Percentiles rank a stretch among this genome's conserved stretches.
phyloP scores from a whole-genome alignment of 345 rosid species.

The Diplotaxis tenuifolia region DNA sequence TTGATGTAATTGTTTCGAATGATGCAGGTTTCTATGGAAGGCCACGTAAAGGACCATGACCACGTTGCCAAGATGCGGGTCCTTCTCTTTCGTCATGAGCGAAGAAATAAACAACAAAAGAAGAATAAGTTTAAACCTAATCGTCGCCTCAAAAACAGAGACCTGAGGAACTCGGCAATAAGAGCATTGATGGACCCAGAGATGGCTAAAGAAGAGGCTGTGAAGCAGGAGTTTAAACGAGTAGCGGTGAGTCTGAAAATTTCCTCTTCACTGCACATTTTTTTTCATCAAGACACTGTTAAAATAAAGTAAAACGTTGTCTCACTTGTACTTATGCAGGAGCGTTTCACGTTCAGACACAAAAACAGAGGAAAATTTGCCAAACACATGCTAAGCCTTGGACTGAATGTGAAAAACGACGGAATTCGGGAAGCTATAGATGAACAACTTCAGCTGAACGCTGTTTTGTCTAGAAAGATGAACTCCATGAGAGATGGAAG shows the following conservation, averaged over 20 bases:
- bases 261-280: neutral
- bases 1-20: neutral
- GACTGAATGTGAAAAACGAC: conserved; percentile 69
- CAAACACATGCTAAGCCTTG: conserved; percentile 63
- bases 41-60: conserved; percentile 50
- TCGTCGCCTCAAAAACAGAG: conserved; percentile 77
- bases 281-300: neutral
- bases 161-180: conserved; percentile 46
- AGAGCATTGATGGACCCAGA: conserved; percentile 72
- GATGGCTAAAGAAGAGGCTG: conserved; percentile 72
- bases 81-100: conserved; percentile 86
- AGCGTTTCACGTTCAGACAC: conserved; percentile 73
- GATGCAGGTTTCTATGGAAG: conserved; percentile 73
- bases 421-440: conserved; percentile 75
- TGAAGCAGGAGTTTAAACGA: conserved; percentile 69
- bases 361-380: conserved; percentile 91
- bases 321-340: conserved; percentile 48
- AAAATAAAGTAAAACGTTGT: neutral
- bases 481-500: conserved; percentile 67
- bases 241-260: conserved; percentile 63
- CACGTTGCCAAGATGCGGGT: conserved; percentile 79
- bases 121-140: conserved; percentile 89
- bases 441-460: conserved; percentile 78
- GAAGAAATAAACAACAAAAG: conserved; percentile 74
- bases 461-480: conserved; percentile 76